A percentile compares a stretch with the other conserved stretches of the same genome.
These are phyloP conservation scores for Pseudopithomyces chartarum DNA, from an alignment of 2,329 filamentous ascomycete species.

Conservation along the genomic window DNA sequence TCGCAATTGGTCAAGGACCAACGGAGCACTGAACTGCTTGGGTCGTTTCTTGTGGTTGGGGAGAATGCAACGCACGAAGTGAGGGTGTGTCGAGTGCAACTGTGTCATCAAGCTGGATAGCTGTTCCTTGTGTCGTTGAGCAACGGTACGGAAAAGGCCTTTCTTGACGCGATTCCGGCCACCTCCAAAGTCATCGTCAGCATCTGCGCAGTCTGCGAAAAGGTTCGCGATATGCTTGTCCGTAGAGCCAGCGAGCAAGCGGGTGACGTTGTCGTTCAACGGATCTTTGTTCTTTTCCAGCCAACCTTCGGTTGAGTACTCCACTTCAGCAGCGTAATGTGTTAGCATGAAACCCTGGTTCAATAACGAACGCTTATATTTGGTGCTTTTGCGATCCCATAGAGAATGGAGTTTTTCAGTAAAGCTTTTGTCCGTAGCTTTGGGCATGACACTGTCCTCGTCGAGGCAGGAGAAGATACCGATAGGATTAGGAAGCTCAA, in stretches of 20 bases:
- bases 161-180: constrained; percentile 87
- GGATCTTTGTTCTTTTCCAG: constrained; percentile 99
- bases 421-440: constrained; percentile 94
- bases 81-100: constrained; percentile 93
- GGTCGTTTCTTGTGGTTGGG: constrained; percentile 98
- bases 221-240: constrained; percentile 83
- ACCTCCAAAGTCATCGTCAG: constrained; percentile 72
- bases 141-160: constrained; percentile 93
- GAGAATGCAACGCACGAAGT: constrained; percentile 96
- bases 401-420: constrained; percentile 96
- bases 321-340: constrained; percentile 96
- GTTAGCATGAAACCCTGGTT: constrained; percentile 94
- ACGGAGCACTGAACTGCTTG: constrained; percentile 85
- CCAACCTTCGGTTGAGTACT: constrained; percentile 95
- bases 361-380: constrained; percentile 87
- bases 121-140: constrained; percentile 96
- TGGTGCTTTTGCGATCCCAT: constrained; percentile 94
- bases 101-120: constrained; percentile 95
- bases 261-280: constrained; percentile 93
- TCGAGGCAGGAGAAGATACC: constrained; percentile 98
- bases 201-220: constrained; percentile 85
- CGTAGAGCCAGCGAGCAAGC: constrained; percentile 79
- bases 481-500: constrained; percentile 94
- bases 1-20: constrained; percentile 96
- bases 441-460: constrained; percentile 98